Base-by-base conservation (phyloP, 1,284 basidiomycete genomes). In the Heterobasidion occidentale region DNA sequence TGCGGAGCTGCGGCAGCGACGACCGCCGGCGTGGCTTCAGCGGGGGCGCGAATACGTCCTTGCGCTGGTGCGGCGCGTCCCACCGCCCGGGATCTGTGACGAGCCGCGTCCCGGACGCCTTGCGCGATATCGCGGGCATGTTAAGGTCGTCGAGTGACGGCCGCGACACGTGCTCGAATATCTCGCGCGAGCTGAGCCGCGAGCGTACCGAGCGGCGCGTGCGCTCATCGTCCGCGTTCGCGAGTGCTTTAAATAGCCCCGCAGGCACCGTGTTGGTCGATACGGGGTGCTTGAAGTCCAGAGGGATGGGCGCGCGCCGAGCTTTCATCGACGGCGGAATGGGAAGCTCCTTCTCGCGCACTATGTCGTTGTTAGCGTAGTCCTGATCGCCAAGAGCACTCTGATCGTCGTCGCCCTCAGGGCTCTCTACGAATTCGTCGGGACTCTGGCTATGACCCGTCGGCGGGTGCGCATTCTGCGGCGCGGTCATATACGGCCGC, bases 221-320 rank as follows among this genome's bases (percentile, higher is more conserved):
- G 48, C 84, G 76, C 59, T 88, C 86, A 53, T 90, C 80, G 36
- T 71, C 71, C 44, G 71, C 74, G 61, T 75, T 80, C 33, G 79
- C 82, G 54, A 90, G 74, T 11, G 88, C 86, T 71, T 91, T 91
- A 79, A 92, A 92, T 57, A 91, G 65, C 3, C 88, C 88, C 46
- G 90, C 90, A 20, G 89, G 90, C 14, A 91, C 85, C 15, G 87
- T 91, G 63, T 88, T 89, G 27, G 74, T 81, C 14, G 84, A 82
- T 2, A 83, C 72, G 34, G 86, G 77, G 62, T 88, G 84, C 65
- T 83, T 90, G 73, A 91, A 92, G 66, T 91, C 88, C 54, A 91
- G 73, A 9, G 88, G 88, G 54, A 91, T 84, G 2, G 90, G 88
- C 9, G 88, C 82, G 50, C 88, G 83, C 67, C 83, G 87, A 17